phyloP scores from a whole-genome alignment of 2,329 filamentous ascomycete species.

The Penicillium corylophilum region DNA sequence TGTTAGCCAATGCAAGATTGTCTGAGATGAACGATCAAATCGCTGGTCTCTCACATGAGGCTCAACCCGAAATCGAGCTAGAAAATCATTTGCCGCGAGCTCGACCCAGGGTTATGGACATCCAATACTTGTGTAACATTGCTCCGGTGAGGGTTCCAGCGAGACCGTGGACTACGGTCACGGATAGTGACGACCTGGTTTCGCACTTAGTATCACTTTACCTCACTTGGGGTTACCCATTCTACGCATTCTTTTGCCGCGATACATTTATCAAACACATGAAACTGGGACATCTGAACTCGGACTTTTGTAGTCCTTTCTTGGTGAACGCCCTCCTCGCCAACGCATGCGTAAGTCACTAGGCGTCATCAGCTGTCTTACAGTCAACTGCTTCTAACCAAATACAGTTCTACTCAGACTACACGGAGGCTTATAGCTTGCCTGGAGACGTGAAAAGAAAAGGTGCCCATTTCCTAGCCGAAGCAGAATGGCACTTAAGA shows the following conservation, averaged over 20 bases:
- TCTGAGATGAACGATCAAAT: neutral
- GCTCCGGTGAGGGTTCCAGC: conserved; percentile 14
- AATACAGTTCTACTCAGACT: neutral
- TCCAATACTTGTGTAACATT: neutral
- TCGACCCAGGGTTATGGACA: neutral
- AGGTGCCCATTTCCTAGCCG: conserved; percentile 1
- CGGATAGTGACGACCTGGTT: conserved; percentile 29
- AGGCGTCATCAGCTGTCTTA: neutral
- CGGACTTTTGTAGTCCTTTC: conserved; percentile 31
- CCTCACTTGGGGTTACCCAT: conserved; percentile 25
- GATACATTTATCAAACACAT: conserved; percentile 34
- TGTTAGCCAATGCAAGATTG: neutral
- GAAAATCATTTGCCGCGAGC: neutral
- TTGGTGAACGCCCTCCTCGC: conserved; percentile 33
- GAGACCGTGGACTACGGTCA: conserved; percentile 34
- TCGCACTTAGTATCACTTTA: conserved; percentile 30
- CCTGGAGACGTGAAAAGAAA: conserved; percentile 3
- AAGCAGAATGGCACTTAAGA: neutral
- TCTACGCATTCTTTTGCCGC: conserved; percentile 25
- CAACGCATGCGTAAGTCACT: conserved; percentile 20
- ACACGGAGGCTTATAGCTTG: conserved; percentile 2
- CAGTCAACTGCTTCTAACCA: neutral
- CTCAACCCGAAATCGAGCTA: neutral
- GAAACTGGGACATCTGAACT: conserved; percentile 20
- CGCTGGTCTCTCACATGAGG: neutral